Conservation (phyloP, 345 rosid genomes). For the Murraya koenigii region DNA sequence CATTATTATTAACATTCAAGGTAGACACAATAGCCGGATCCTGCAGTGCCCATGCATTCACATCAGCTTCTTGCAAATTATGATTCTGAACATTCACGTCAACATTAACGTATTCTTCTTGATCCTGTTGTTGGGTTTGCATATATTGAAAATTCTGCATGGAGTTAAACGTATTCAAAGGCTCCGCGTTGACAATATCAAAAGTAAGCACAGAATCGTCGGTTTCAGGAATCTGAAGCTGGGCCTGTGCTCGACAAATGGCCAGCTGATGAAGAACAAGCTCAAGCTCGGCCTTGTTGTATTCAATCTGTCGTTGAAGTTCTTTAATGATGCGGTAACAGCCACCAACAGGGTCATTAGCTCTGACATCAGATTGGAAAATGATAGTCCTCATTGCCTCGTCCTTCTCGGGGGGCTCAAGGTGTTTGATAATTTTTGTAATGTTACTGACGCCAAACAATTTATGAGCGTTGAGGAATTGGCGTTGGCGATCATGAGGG, state of each 20-base stretch:
- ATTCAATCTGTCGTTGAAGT: conserved; percentile 71
- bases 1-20: conserved; percentile 31
- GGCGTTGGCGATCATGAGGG: conserved; percentile 78
- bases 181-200: conserved; percentile 15
- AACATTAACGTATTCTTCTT: conserved; percentile 21
- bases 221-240: conserved; percentile 34
- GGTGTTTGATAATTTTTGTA: conserved; percentile 71
- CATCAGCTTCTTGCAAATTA: conserved; percentile 31
- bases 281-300: conserved; percentile 64
- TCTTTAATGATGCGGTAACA: conserved; percentile 64
- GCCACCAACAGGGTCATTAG: conserved; percentile 81
- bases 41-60: conserved; percentile 34
- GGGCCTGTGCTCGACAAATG: conserved; percentile 42
- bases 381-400: conserved; percentile 87
- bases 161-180: conserved; percentile 10
- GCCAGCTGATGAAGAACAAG: conserved; percentile 76
- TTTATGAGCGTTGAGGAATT: conserved; percentile 92
- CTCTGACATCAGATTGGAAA: conserved; percentile 83
- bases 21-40: conserved; percentile 26
- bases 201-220: conserved; percentile 24
- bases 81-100: neutral
- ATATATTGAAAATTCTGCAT: conserved; percentile 24
- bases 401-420: conserved; percentile 61
- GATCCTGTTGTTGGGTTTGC: conserved; percentile 28
- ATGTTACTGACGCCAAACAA: conserved; percentile 91